Conservation (phyloP, 768 basidiomycete genomes). For the Xanthoconium purpureum region DNA sequence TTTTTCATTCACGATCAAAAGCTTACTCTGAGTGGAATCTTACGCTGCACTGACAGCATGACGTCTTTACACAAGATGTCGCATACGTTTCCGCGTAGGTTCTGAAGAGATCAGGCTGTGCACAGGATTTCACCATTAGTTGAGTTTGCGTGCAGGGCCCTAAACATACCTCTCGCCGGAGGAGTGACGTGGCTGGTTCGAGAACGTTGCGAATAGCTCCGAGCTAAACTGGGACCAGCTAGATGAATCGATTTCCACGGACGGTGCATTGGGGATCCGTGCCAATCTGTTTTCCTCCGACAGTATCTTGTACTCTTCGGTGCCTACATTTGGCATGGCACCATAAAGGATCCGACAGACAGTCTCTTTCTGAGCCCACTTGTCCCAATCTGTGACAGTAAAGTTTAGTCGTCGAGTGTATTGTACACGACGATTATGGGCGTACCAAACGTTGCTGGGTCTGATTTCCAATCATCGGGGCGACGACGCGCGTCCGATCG, state of each 20-base stretch:
- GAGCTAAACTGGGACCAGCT: neutral
- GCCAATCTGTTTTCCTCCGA: neutral
- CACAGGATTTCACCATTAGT: neutral
- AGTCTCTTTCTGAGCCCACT: neutral
- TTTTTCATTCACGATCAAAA: neutral
- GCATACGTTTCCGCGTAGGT: neutral
- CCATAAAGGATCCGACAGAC: neutral
- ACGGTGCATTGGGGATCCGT: neutral
- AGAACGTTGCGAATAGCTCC: neutral
- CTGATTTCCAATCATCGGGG: neutral
- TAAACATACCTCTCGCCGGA: neutral
- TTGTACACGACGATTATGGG: too few species aligned
- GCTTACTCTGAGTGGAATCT: neutral
- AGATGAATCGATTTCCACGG: neutral
- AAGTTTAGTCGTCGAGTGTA: neutral
- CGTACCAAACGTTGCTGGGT: neutral
- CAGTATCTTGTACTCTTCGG: neutral
- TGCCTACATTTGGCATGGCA: neutral
- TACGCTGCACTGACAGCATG: too few species aligned
- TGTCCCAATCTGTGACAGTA: neutral
- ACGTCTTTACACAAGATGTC: neutral
- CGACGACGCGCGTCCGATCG: neutral
- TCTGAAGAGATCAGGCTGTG: neutral
- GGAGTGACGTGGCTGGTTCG: neutral
- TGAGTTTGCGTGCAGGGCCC: neutral